Evolutionary conservation across 108 stramenopile genomes (phyloP).

Genomic region (Nannochloropsis gaditana): DNA sequence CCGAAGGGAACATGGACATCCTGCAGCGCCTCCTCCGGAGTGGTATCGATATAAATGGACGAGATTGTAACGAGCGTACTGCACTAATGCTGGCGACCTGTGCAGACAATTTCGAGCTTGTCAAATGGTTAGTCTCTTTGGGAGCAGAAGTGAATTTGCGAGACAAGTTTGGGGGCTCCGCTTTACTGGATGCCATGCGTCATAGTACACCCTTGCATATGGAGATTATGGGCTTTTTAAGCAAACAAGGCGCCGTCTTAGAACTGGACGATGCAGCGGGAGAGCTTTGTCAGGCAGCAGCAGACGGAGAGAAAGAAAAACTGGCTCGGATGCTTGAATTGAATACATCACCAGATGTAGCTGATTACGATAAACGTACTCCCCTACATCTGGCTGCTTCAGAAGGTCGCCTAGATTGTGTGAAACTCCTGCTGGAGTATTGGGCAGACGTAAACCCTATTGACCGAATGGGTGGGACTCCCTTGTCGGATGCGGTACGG

Average conservation of each 20-base stretch:
- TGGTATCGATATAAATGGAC: not conserved
- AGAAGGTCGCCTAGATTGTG: not conserved
- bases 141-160: not conserved
- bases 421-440: not conserved
- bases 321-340: conserved; percentile 19
- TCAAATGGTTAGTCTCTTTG: not conserved
- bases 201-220: not conserved
- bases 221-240: conserved; percentile 18
- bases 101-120: not conserved
- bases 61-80: conserved; percentile 7
- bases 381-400: not conserved
- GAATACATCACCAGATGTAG: not conserved
- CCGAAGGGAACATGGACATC: conserved; percentile 17
- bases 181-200: not conserved
- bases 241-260: not conserved
- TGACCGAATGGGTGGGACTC: conserved; percentile 10
- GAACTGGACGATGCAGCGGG: conserved; percentile 7
- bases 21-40: not conserved
- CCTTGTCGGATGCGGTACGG: conserved; percentile 7
- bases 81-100: not conserved
- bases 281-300: conserved; percentile 12
- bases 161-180: not conserved
- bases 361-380: not conserved
- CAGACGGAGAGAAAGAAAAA: not conserved
- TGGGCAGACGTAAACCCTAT: conserved; percentile 2